Evolutionary conservation across 164 flowering plant species (phyloP).

Genomic region (Saururus chinensis): DNA sequence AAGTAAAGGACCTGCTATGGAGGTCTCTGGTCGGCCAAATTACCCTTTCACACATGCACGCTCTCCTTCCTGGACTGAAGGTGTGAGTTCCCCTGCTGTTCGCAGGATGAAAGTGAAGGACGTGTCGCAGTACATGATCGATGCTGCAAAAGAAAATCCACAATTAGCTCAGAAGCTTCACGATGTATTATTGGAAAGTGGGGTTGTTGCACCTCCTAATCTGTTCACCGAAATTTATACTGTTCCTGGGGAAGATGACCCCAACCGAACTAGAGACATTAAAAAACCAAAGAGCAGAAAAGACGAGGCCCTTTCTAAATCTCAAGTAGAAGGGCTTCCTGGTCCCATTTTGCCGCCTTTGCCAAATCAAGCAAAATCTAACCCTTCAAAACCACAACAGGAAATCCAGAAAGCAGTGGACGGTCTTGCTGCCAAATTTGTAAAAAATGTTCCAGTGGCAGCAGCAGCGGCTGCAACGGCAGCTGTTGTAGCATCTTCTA

Average conservation of each 20-base stretch:
- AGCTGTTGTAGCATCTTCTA: conserved; percentile 86
- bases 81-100: conserved; percentile 81
- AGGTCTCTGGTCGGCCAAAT: conserved; percentile 16
- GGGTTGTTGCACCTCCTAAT: conserved; percentile 81
- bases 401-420: conserved; percentile 23
- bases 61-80: conserved; percentile 98
- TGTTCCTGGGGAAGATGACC: conserved; percentile 24
- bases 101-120: conserved; percentile 87
- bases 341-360: conserved; percentile 45
- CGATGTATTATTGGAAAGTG: conserved; percentile 93
- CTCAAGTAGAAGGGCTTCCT: conserved; percentile 21
- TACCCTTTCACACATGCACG: conserved; percentile 52
- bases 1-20: conserved; percentile 7
- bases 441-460: conserved; percentile 60
- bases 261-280: conserved; percentile 25
- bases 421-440: conserved; percentile 24
- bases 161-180: conserved; percentile 91
- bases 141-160: conserved; percentile 97
- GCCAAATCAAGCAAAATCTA: conserved; percentile 35
- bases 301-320: conserved; percentile 19
- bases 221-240: conserved; percentile 57
- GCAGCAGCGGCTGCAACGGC: conserved; percentile 85
- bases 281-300: conserved; percentile 11
- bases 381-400: conserved; percentile 13
- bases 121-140: conserved; percentile 93